Percentiles rank a stretch among this genome's conserved stretches.
phyloP scores from a whole-genome alignment of 345 rosid species.

The Carallia pectinifolia region DNA sequence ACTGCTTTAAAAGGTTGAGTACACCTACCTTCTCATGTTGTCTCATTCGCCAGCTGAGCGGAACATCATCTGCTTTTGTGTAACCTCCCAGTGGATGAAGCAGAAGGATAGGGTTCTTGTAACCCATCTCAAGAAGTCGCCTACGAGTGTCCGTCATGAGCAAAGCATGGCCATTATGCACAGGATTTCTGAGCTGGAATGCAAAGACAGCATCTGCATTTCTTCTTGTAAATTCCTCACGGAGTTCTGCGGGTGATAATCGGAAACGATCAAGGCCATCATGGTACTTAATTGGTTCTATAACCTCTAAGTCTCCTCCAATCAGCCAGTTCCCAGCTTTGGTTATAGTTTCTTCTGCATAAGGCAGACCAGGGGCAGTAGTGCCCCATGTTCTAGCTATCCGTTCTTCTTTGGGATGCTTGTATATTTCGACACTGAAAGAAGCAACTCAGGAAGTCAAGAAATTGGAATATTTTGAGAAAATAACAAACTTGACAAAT shows the following conservation, averaged over 20 bases:
- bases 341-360: slow-evolving; percentile 69
- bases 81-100: slow-evolving; percentile 97
- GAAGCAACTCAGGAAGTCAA: slow-evolving; percentile 11
- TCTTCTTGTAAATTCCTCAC: slow-evolving; percentile 72
- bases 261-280: slow-evolving; percentile 92
- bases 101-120: slow-evolving; percentile 85
- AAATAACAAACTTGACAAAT: neutral
- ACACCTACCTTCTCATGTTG: slow-evolving; percentile 88
- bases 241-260: slow-evolving; percentile 80
- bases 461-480: slow-evolving; percentile 3
- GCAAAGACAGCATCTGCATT: slow-evolving; percentile 98
- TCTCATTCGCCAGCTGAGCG: slow-evolving; percentile 94
- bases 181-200: slow-evolving; percentile 98
- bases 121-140: slow-evolving; percentile 95
- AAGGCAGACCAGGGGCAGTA: slow-evolving; percentile 88
- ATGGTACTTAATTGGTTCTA: slow-evolving; percentile 77
- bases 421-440: slow-evolving; percentile 88
- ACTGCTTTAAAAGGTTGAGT: neutral
- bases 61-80: slow-evolving; percentile 98
- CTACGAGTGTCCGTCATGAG: slow-evolving; percentile 94
- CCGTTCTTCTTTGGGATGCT: slow-evolving; percentile 96
- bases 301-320: slow-evolving; percentile 92
- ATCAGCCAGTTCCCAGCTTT: slow-evolving; percentile 87
- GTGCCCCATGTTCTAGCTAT: slow-evolving; percentile 99
- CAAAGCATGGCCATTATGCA: slow-evolving; percentile 95